Conservation (phyloP, 805 yeast genomes). For the Cyberlindnera maclurae region DNA sequence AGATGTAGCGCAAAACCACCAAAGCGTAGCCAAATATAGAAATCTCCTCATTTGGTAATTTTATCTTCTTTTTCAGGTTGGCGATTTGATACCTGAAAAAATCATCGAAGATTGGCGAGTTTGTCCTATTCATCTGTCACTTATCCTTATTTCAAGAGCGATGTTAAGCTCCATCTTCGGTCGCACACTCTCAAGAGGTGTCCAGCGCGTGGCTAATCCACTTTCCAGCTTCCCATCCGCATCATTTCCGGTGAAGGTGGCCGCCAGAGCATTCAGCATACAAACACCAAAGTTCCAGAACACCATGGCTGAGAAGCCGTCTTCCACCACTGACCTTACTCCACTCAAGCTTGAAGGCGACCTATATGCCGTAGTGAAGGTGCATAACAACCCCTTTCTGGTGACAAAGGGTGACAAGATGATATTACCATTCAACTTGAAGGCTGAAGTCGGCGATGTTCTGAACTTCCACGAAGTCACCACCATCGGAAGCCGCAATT, state of each 20-base stretch:
- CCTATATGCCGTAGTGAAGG: conserved; percentile 73
- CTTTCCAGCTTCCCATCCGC: neutral
- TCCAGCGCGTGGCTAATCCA: neutral
- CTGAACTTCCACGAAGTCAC: conserved; percentile 67
- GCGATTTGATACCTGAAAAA: neutral
- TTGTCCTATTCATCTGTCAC: neutral
- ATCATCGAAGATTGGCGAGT: too few species aligned
- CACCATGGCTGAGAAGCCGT: neutral
- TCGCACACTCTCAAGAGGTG: neutral
- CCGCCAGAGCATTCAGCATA: conserved; percentile 8
- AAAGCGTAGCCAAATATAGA: neutral
- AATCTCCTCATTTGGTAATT: conserved; percentile 2
- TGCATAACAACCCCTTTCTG: conserved; percentile 79
- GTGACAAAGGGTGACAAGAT: conserved; percentile 89
- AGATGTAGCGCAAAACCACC: too few species aligned
- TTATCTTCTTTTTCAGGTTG: neutral
- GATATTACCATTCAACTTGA: conserved; percentile 70
- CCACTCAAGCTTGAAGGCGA: conserved; percentile 62
- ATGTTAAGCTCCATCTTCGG: conserved; percentile 4
- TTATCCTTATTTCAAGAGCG: neutral
- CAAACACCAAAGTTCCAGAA: conserved; percentile 5
- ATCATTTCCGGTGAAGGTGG: neutral
- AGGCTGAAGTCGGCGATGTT: conserved; percentile 79
- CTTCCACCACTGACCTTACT: conserved; percentile 33
- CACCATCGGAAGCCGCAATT: conserved; percentile 80